Percentiles rank a stretch among this genome's conserved stretches.
phyloP scores from a whole-genome alignment of 2,329 filamentous ascomycete species.

The Aureobasidium sp. region DNA sequence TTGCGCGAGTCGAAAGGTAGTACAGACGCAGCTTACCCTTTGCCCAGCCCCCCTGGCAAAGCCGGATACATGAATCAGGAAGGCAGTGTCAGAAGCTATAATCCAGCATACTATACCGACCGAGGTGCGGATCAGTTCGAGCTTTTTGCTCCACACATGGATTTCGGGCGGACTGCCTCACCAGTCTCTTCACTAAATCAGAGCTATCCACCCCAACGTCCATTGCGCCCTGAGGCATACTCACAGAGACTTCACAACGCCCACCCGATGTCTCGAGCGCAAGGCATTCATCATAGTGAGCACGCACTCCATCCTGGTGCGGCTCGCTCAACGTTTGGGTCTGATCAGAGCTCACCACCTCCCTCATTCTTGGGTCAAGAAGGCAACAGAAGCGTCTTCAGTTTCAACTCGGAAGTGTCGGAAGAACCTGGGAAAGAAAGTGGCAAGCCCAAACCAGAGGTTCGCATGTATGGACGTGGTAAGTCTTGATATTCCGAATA shows the following conservation, averaged over 20 bases:
- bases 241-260: neutral
- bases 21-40: neutral
- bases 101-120: conserved; percentile 2
- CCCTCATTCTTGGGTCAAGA: conserved; percentile 21
- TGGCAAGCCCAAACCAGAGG: conserved; percentile 40
- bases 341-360: conserved; percentile 4
- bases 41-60: neutral
- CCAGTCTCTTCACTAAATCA: conserved; percentile 14
- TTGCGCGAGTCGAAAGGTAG: conserved; percentile 24
- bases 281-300: neutral
- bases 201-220: conserved; percentile 9
- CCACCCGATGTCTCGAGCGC: conserved; percentile 1
- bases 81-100: neutral
- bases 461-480: conserved; percentile 49
- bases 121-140: conserved; percentile 10
- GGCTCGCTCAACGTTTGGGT: neutral
- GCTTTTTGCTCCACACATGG: conserved; percentile 17
- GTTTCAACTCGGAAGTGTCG: conserved; percentile 24
- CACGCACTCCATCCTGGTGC: conserved; percentile 6
- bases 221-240: conserved; percentile 5
- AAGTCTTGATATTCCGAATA: conserved; percentile 18
- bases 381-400: conserved; percentile 34
- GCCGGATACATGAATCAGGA: neutral
- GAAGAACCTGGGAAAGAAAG: conserved; percentile 30
- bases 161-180: neutral